phyloP scores from a whole-genome alignment of 176 grass and related monocot genomes.

The Musa itinerans region DNA sequence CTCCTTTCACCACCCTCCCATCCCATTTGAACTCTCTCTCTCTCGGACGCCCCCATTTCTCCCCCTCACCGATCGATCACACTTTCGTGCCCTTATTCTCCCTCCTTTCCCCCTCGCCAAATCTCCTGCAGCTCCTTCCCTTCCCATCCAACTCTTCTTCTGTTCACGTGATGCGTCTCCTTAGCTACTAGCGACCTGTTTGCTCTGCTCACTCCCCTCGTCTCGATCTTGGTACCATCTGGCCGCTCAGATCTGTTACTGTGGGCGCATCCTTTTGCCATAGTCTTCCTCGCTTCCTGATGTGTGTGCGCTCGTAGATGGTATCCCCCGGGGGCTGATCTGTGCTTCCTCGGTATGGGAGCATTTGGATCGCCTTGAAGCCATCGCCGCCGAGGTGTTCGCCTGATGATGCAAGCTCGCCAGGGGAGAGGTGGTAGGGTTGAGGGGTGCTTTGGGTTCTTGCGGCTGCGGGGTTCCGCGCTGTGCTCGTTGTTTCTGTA shows the following conservation, averaged over 20 bases:
- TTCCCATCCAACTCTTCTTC: neutral
- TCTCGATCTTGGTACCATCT: neutral
- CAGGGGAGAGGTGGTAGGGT: conserved; percentile 24
- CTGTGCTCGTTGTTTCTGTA: conserved; percentile 2
- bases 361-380: conserved; percentile 6
- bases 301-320: neutral
- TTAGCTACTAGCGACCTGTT: neutral
- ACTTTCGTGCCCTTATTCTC: no score
- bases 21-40: neutral
- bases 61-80: neutral
- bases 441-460: conserved; percentile 28
- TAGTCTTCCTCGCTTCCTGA: neutral
- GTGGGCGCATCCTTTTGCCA: neutral
- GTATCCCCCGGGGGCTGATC: neutral
- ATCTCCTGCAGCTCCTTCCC: neutral
- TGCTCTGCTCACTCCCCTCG: conserved; percentile 19
- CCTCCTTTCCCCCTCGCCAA: neutral
- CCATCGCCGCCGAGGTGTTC: conserved; percentile 3
- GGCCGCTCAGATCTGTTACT: neutral
- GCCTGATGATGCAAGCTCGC: conserved; percentile 50
- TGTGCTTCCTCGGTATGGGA: neutral
- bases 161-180: neutral
- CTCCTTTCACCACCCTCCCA: no score
- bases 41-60: neutral
- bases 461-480: neutral